Evolutionary conservation across 148 eudicot species (phyloP), one percentile per base, ranked within the genome.

Genomic region (Rhododendron ovatum): DNA sequence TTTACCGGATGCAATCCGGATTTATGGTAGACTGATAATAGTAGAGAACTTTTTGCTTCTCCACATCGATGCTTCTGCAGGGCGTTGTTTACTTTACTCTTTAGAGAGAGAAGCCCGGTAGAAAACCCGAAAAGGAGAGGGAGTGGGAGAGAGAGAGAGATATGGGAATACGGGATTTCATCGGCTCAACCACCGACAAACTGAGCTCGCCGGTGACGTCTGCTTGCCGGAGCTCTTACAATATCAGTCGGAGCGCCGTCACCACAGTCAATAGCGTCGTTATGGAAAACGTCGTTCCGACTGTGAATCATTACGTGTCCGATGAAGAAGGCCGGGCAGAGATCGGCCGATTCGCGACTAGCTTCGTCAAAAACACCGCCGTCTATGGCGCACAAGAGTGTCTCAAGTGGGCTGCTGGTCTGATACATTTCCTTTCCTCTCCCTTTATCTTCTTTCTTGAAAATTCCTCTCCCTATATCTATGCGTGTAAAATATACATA

Each of bases 401-500:
- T 67, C 79, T 78, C 82, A 89, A 89, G 82, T 77, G 57, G 26
- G 74, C 85, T 48, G 87, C 91, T 28, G 91, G 91, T 87, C 33
- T 59, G 59, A 24, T 43, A 22, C 8, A 26, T 28, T 39, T 6
- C 28, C 71, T n/a, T 63, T 63, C 20, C 71, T n/a, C 26, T 0
- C 63, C n/a, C 63, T 57, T 15, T 18, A 57, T 51, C 55, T 51
- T 51, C 17, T 51, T 51, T 51, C 4, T 51, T 3, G 55, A 51
- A 12, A 51, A 51, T 11, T 11, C 53, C 53, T 50, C 53, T 50
- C 53, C 53, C 13, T 11, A 50, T 50, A 50, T 11, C 13, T 50
- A 50, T 50, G 53, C 51, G 7, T 48, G 51, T 10, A 48, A 1
- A 48, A 48, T 43, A 6, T 43, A 43, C 39, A 6, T 43, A 43